Conservation (phyloP, 2,329 filamentous ascomycete species). For the Neoascochyta sp. region DNA sequence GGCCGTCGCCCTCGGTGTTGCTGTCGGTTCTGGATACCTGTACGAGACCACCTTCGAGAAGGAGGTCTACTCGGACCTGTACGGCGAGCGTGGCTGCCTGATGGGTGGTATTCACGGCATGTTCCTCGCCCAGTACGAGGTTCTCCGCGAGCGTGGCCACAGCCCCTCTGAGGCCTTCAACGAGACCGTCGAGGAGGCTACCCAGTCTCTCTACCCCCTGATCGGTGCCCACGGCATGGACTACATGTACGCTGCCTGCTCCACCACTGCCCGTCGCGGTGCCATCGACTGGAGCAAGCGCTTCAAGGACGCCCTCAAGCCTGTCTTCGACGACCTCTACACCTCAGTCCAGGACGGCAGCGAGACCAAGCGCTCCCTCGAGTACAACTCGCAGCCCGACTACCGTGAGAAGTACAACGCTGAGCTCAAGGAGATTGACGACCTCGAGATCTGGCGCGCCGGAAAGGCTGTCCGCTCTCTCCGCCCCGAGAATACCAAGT, state of each 20-base stretch:
- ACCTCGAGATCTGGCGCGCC: conserved; percentile 97
- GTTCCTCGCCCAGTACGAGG: conserved; percentile 99
- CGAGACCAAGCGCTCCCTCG: conserved; percentile 93
- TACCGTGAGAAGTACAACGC: conserved; percentile 97
- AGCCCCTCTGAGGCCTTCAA: conserved; percentile 98
- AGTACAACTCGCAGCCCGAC: conserved; percentile 93
- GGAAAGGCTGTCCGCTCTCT: conserved; percentile 83
- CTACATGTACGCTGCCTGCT: conserved; percentile 99
- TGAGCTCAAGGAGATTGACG: conserved; percentile 97
- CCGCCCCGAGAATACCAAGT: conserved; percentile 40
- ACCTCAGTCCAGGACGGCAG: conserved; percentile 84
- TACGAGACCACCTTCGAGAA: conserved; percentile 99
- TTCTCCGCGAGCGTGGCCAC: conserved; percentile 97
- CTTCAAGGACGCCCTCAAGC: conserved; percentile 99
- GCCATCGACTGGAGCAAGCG: conserved; percentile 97
- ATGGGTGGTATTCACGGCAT: conserved; percentile 99
- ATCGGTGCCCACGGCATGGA: conserved; percentile 99
- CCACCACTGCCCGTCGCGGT: conserved; percentile 94
- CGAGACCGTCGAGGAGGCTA: conserved; percentile 99
- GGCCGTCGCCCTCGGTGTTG: conserved; percentile 92
- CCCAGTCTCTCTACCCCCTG: conserved; percentile 94
- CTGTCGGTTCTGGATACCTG: conserved; percentile 95
- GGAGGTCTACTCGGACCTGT: conserved; percentile 99
- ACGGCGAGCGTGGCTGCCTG: conserved; percentile 98
- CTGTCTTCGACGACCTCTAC: conserved; percentile 97